Evolutionary conservation across 2,329 filamentous ascomycete genomes (phyloP), one percentile per base, ranked within the genome.

Genomic region (Myriosclerotinia duriaeana): DNA sequence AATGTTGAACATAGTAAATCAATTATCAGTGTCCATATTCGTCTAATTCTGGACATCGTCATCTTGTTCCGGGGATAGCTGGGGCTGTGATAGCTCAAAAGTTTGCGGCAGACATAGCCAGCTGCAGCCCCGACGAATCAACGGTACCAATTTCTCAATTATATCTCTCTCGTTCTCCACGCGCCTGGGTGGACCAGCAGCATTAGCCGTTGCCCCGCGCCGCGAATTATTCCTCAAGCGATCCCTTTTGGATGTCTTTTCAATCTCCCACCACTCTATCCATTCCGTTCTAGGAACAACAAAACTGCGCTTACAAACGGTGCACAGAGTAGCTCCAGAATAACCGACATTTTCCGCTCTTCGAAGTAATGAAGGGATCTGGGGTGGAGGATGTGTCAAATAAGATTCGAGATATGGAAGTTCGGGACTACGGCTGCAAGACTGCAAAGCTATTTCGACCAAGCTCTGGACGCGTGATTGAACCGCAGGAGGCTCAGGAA

Each of bases 251-350:
- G 65, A 56, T 34, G 69, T 66, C 53, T 68, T 72, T 14, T 72
- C 69, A 42, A 82, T 71, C 66, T 83, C 79, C 74, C 83, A 85
- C 84, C 87, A 89, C 72, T 89, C 87, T 9, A 89, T 76, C 87
- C 87, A 89, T 72, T 86, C 81, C 0, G 83, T 78, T 4, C 81
- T 76, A 3, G 86, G 83, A 30, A 84, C 77, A 8, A 86, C 77
- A 5, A 84, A 80, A 11, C 74, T 73, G 38, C 80, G 80, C 34
- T 76, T 71, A 72, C 87, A 89, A 0, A 80, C 77, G 1, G 83
- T 82, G 71, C 87, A 89, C 2, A 73, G 72, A 38, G 82, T 72
- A 1, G 83, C 82, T 5, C 85, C 85, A 0, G 76, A 76, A 48
- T 83, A 79, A 48, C 80, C 80, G 68, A 82, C 79, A 5, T 74